These are phyloP conservation scores for Talaromyces nanjingensis DNA, from an alignment of 495 filamentous ascomycete genomes.

Conservation along the genomic window DNA sequence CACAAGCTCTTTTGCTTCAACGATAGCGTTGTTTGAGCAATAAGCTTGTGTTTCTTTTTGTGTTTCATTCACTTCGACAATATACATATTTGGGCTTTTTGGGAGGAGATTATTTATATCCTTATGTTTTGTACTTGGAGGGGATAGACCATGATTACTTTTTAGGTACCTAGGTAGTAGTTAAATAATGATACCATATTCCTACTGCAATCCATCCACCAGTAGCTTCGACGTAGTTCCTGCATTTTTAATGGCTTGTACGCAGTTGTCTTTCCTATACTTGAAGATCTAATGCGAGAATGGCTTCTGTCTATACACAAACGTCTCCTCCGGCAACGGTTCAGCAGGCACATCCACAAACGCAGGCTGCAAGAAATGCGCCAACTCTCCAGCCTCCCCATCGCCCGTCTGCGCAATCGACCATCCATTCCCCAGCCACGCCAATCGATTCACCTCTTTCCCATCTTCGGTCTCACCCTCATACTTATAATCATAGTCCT, in stretches of 20 bases:
- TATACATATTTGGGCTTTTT: constrained; percentile 5
- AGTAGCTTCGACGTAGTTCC: no score
- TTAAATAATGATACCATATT: constrained; percentile 3
- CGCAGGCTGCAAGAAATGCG: constrained; percentile 41
- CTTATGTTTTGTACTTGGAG: not conserved
- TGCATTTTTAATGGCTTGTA: no score
- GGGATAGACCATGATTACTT: not conserved
- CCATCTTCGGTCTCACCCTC: not conserved
- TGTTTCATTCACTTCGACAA: not conserved
- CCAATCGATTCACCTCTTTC: not conserved
- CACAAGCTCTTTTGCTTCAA: constrained; percentile 67
- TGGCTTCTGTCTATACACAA: constrained; percentile 30
- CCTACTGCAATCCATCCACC: not conserved
- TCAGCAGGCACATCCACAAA: constrained; percentile 35
- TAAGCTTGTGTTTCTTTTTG: constrained; percentile 3
- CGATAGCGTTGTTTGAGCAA: constrained; percentile 57
- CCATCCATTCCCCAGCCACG: constrained; percentile 47
- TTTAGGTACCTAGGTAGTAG: not conserved
- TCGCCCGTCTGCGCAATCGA: constrained; percentile 35
- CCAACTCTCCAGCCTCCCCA: constrained; percentile 23
- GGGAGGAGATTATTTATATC: not conserved
- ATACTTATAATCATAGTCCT: constrained; percentile 38
- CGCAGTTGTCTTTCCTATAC: no score
- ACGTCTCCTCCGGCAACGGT: constrained; percentile 36
- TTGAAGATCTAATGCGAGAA: constrained; percentile 33